Percentiles rank a stretch among this genome's conserved stretches.
phyloP scores from a whole-genome alignment of 1,284 basidiomycete genomes.

The Cryptococcus neoformans region DNA sequence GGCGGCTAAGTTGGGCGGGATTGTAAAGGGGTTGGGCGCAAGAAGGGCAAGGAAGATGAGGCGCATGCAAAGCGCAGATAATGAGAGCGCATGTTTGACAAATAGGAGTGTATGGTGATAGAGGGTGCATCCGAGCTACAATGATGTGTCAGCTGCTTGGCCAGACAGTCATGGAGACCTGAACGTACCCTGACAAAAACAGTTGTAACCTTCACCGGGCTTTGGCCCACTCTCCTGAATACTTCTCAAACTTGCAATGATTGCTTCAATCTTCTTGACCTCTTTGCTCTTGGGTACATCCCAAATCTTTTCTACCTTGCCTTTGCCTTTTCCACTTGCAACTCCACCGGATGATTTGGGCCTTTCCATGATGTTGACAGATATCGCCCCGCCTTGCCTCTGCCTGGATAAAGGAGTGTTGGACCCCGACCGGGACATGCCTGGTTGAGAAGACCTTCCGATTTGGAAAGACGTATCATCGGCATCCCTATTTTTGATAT shows the following conservation, averaged over 20 bases:
- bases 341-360: conserved; percentile 15
- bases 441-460: conserved; percentile 1
- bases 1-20: conserved; percentile 38
- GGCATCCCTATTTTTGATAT: conserved; percentile 36
- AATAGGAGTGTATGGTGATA: conserved; percentile 46
- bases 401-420: conserved; percentile 2
- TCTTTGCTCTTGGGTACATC: conserved; percentile 39
- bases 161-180: neutral
- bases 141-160: neutral
- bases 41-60: conserved; percentile 50
- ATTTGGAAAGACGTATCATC: conserved; percentile 7
- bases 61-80: conserved; percentile 43
- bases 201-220: conserved; percentile 23
- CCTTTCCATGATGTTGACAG: conserved; percentile 15
- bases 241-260: conserved; percentile 25
- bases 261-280: conserved; percentile 38
- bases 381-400: conserved; percentile 25
- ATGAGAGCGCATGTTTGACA: conserved; percentile 48
- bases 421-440: conserved; percentile 1
- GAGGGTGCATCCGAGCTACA: conserved; percentile 45
- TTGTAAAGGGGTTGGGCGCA: conserved; percentile 38
- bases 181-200: conserved; percentile 51
- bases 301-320: conserved; percentile 37
- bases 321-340: conserved; percentile 13
- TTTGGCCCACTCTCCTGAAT: conserved; percentile 35